Evolutionary conservation across 2,329 filamentous ascomycete species (phyloP).

Genomic region (Botryotinia narcissicola): DNA sequence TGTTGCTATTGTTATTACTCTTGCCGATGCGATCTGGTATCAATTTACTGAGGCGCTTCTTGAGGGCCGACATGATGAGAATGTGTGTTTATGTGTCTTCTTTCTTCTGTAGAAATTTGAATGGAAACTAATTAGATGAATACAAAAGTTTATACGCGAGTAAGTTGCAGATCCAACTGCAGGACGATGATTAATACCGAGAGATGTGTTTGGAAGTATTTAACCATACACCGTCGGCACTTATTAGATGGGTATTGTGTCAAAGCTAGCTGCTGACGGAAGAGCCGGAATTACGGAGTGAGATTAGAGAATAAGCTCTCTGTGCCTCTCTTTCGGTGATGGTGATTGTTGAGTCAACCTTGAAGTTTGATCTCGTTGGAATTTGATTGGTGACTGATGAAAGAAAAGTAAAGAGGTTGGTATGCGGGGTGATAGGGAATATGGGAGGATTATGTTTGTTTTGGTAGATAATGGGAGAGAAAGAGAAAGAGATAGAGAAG

Average conservation of each 20-base stretch:
- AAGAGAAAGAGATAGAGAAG: background rate
- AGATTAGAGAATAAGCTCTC: background rate
- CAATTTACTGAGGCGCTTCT: constrained; percentile 34
- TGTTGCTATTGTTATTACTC: constrained; percentile 17
- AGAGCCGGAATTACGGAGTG: background rate
- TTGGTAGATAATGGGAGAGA: background rate
- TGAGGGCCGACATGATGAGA: constrained; percentile 35
- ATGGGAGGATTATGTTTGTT: background rate
- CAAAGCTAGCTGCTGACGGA: background rate
- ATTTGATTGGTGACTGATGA: constrained; percentile 1
- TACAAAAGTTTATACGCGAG: background rate
- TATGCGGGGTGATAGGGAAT: background rate
- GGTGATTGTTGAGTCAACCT: background rate
- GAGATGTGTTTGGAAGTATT: background rate
- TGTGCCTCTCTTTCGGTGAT: background rate
- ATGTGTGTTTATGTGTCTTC: background rate
- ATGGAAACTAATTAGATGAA: background rate
- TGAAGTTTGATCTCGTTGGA: background rate
- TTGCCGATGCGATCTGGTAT: constrained; percentile 23
- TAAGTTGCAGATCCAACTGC: background rate
- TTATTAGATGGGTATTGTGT: background rate
- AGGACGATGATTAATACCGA: background rate
- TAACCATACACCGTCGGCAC: background rate
- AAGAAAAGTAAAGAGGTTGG: constrained; percentile 11
- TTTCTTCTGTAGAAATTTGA: background rate